Evolutionary conservation across 768 basidiomycete genomes (phyloP), one percentile per base, ranked within the genome.

Genomic region (Lyophyllum decastes): DNA sequence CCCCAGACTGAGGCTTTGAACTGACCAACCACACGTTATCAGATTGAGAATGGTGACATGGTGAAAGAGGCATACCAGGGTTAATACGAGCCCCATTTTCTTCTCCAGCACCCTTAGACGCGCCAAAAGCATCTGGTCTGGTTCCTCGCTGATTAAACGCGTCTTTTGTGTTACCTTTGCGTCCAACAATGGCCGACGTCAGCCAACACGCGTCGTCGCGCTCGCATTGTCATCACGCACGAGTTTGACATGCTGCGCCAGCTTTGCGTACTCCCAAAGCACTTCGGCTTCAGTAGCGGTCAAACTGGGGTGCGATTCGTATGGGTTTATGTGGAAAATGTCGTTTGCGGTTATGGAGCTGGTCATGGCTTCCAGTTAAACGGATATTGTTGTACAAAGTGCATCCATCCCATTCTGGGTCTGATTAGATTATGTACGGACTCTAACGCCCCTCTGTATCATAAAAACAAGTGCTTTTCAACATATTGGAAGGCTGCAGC

Each of bases 1-100:
- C 89, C 92, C 94, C 94, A 96, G 0, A 96, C 94, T 11, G 95
- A 96, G 0, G 90, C 94, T 75, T 97, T 95, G 84, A 95, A 98
- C 93, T 95, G 64, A 24, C 33, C 48, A 51, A 52, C 48, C 24
- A 26, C 43, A 34, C 17, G 49, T 54, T 27, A 33, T 44, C 22
- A 26, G 50, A 19, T 12, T 44, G 35, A 90, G 90, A 62, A 6
- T 57, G 27, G 51, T 30, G 47, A 49, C 40, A 52, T 45, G 30
- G 25, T 27, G 38, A n/a, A 35, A 55, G 16, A 51, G 25, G 75
- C 84, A 61, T 67, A 95, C 95, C 72, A 99, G 74, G 0, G 95
- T 98, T 70, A 98, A 74, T 0, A 98, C 95, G 53, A 99, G 79
- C 8, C 92, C 93, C 90, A 99, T 94, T 72, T 97, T 96, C 71